Evolutionary conservation across 2,329 filamentous ascomycete genomes (phyloP).

Genomic region (Nemania diffusa): DNA sequence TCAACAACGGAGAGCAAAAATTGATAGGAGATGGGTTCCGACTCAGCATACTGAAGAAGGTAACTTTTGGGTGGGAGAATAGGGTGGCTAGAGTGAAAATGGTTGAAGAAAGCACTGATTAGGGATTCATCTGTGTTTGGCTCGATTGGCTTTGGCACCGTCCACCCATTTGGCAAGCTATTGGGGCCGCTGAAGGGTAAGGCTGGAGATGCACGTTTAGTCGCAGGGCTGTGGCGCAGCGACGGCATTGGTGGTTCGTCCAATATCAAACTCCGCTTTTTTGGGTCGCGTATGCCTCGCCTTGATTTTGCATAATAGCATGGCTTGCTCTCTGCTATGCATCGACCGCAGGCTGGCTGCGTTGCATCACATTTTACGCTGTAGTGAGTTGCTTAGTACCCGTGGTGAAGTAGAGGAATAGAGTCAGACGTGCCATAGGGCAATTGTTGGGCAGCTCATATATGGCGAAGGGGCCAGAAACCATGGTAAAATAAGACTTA

Average conservation of each 20-base stretch:
- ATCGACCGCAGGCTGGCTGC: conserved; percentile 56
- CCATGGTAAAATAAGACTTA: conserved; percentile 33
- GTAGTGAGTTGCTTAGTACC: conserved; percentile 14
- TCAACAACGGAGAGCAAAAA: conserved; percentile 50
- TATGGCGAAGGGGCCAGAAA: too few species aligned
- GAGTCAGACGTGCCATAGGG: neutral
- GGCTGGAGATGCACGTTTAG: conserved; percentile 38
- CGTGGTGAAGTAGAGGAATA: neutral
- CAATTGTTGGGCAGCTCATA: neutral
- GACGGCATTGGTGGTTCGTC: conserved; percentile 44
- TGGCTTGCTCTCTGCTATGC: conserved; percentile 53
- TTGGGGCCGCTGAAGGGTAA: conserved; percentile 38
- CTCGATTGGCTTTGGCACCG: conserved; percentile 40
- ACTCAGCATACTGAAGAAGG: conserved; percentile 47
- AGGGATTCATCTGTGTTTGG: conserved; percentile 37
- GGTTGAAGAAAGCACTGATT: conserved; percentile 41
- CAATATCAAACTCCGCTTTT: conserved; percentile 49
- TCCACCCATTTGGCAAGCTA: conserved; percentile 42
- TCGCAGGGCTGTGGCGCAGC: conserved; percentile 34
- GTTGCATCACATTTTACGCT: conserved; percentile 59
- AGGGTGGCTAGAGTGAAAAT: conserved; percentile 52
- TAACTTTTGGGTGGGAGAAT: conserved; percentile 50
- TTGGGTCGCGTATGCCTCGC: conserved; percentile 55
- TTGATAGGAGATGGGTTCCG: conserved; percentile 50
- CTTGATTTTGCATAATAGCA: conserved; percentile 61